Evolutionary conservation across 768 basidiomycete genomes (phyloP), one percentile per base, ranked within the genome.

Genomic region (Mycena albidolilacea): DNA sequence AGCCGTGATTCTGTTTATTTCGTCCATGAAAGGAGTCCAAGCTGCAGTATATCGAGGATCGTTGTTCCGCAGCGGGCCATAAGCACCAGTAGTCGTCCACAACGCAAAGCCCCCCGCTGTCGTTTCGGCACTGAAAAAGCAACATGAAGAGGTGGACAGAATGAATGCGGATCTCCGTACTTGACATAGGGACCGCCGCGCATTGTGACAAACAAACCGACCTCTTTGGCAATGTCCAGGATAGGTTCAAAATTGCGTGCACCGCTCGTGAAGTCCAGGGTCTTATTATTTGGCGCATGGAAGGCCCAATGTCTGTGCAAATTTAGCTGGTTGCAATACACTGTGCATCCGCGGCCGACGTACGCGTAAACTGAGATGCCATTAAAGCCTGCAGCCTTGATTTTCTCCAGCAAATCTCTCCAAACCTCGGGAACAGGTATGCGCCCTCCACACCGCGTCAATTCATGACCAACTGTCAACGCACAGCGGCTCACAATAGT

Each of bases 301-400:
- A 90, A 75, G 10, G 82, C 90, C 90, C 90, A 89, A 71, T 91
- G 90, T 1, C 70, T 71, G 54, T 7, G 12, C 9, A 21, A 58
- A 21, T 55, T 23, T 9, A 8, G 23, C 23, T 2, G 21, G 64
- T 8, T 3, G 37, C 11, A 67, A 30, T 43, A 43, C 30, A 30
- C 30, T 43, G 41, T 43, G 41, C 41, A 43, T 14, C 41, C 14
- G 55, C 17, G 15, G 50, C n/a, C 50, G 9, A 38, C 69, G 10
- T n/a, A 71, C 70, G 86, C 84, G 75, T 91, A 91, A 57, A 91
- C 81, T 64, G 88, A 88, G 70, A 89, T 78, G 0, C 86, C 85
- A 48, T 91, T 91, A 75, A 91, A 84, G 9, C 90, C 90, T 0
- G 88, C 87, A 3, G 89, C 90, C 69, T 89, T 89, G 70, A 87